Evolutionary conservation across 352 stramenopile species (phyloP).

Genomic region (Albugo candida): DNA sequence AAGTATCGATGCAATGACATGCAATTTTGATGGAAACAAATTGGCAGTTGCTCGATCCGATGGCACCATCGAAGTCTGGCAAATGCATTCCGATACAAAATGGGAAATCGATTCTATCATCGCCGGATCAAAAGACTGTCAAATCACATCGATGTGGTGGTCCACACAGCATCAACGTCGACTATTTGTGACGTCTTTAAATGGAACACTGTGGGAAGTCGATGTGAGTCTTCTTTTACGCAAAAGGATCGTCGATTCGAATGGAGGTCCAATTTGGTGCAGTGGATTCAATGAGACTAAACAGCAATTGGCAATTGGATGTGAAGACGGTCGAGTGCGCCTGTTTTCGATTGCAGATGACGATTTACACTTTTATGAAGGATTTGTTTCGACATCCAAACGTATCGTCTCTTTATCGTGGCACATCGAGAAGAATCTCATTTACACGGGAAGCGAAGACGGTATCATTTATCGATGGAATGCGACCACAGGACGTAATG

Average conservation of each 20-base stretch:
- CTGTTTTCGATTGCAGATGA: slow-evolving; percentile 64
- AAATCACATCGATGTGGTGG: slow-evolving; percentile 60
- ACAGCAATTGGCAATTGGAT: slow-evolving; percentile 62
- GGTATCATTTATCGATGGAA: slow-evolving; percentile 81
- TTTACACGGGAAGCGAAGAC: slow-evolving; percentile 75
- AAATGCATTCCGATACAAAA: slow-evolving; percentile 10
- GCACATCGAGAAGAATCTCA: slow-evolving; percentile 38
- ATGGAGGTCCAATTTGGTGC: slow-evolving; percentile 77
- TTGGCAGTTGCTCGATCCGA: slow-evolving; percentile 59
- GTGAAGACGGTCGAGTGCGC: slow-evolving; percentile 79
- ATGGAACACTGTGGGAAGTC: slow-evolving; percentile 65
- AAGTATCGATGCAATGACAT: slow-evolving; percentile 38
- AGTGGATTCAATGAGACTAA: slow-evolving; percentile 45
- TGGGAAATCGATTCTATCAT: slow-evolving; percentile 61
- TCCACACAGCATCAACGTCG: slow-evolving; percentile 12
- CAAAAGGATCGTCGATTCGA: slow-evolving; percentile 69
- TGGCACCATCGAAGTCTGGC: slow-evolving; percentile 68
- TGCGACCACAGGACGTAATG: slow-evolving; percentile 46
- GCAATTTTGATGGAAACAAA: slow-evolving; percentile 25
- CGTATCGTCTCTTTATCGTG: slow-evolving; percentile 74
- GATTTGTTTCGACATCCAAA: slow-evolving; percentile 46
- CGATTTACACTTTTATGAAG: slow-evolving; percentile 67
- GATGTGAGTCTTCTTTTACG: slow-evolving; percentile 49
- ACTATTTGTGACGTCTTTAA: slow-evolving; percentile 47
- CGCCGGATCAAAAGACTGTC: slow-evolving; percentile 27